A percentile compares a stretch with the other conserved stretches of the same genome.
Conservation (phyloP, 225 moss, liverwort and hornwort genomes). For the Pseudoscleropodium purum region DNA sequence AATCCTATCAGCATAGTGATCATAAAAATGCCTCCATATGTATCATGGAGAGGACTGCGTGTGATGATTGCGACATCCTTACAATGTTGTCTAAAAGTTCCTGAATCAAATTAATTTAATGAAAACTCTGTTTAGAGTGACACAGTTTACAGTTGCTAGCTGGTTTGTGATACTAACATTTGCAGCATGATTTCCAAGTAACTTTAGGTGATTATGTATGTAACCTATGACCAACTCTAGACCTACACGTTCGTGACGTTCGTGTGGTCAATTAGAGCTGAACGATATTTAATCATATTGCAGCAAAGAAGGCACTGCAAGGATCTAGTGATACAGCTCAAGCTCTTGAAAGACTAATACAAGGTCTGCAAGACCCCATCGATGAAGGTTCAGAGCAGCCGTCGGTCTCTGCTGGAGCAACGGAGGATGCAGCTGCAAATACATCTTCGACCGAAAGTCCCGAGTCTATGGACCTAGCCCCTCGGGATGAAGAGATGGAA, state of each 20-base stretch:
- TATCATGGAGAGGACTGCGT: not conserved
- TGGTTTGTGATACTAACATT: not conserved
- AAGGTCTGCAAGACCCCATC: constrained; percentile 26
- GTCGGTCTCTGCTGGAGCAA: not conserved
- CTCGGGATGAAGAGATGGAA: constrained; percentile 89
- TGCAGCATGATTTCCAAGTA: not conserved
- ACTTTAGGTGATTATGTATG: not conserved
- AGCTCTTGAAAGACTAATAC: constrained; percentile 46
- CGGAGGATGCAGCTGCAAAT: not conserved
- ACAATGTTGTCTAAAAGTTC: not conserved
- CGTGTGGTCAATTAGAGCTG: not conserved
- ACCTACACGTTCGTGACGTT: not conserved
- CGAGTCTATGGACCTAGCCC: constrained; percentile 17
- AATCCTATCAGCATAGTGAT: not conserved
- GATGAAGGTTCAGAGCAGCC: constrained; percentile 10
- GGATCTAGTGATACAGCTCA: constrained; percentile 29
- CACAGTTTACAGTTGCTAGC: not conserved
- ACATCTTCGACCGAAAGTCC: constrained; percentile 24
- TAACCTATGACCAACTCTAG: not conserved
- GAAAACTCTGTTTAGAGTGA: not conserved
- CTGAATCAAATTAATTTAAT: not conserved
- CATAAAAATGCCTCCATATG: not conserved
- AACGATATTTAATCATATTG: not conserved
- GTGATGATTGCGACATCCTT: not conserved
- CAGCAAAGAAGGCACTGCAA: constrained; percentile 47